Evolutionary conservation across 345 rosid genomes (phyloP).

Genomic region (Eucalyptus sp.): DNA sequence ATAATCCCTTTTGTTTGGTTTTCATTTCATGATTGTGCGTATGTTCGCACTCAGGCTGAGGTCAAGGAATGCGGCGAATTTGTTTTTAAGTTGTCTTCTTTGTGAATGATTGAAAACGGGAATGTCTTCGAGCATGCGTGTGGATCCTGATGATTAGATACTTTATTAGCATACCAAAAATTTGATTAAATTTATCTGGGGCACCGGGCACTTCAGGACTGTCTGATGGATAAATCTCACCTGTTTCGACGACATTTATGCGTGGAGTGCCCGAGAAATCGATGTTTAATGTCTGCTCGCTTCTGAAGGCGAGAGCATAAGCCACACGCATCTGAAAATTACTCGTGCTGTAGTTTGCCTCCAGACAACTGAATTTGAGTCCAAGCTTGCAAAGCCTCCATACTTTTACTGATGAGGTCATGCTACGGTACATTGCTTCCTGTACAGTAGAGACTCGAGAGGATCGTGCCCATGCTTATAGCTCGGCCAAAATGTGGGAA

Average conservation of each 20-base stretch:
- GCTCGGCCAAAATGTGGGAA: neutral
- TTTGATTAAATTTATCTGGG: neutral
- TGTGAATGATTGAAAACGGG: neutral
- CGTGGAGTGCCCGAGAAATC: neutral
- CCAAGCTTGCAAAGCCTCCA: neutral
- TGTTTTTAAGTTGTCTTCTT: neutral
- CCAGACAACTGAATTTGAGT: neutral
- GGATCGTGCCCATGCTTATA: neutral
- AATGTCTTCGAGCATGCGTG: neutral
- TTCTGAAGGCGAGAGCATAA: neutral
- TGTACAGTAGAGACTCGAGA: neutral
- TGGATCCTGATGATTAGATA: neutral
- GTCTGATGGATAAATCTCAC: neutral
- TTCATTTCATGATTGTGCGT: neutral
- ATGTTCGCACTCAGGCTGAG: neutral
- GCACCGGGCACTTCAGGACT: neutral
- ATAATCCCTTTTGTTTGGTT: neutral
- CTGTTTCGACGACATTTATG: neutral
- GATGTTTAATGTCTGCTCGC: neutral
- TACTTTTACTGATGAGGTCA: neutral
- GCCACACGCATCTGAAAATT: neutral
- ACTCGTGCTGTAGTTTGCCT: neutral
- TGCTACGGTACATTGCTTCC: neutral
- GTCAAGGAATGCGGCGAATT: neutral
- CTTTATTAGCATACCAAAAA: neutral